Conservation (phyloP, 306 rosid genomes). For the Cucurbita maxima region DNA sequence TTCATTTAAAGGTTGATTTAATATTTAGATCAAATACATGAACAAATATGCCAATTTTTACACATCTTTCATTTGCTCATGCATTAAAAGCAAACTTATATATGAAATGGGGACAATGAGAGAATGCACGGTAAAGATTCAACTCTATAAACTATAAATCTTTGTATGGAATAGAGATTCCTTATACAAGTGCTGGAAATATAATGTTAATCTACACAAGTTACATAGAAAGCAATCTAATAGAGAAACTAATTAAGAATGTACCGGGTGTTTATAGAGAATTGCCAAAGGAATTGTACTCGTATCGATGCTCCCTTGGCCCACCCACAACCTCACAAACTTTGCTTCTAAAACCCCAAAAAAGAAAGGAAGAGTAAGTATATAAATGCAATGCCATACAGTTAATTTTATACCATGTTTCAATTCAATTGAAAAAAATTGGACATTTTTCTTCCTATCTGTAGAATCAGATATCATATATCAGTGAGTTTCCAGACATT, state of each 20-base stretch:
- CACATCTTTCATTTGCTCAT: neutral
- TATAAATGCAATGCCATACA: neutral
- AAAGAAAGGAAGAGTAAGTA: neutral
- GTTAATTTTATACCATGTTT: neutral
- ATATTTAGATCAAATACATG: too few species aligned
- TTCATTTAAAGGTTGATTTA: too few species aligned
- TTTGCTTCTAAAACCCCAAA: conserved; percentile 35
- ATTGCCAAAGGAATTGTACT: conserved; percentile 51
- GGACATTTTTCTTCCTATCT: neutral
- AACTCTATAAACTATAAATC: neutral
- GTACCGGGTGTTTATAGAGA: conserved; percentile 42
- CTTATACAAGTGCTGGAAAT: neutral
- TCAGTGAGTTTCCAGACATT: too few species aligned
- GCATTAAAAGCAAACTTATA: neutral
- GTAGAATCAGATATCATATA: neutral
- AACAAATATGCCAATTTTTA: neutral
- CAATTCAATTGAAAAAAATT: neutral
- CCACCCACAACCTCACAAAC: conserved; percentile 54
- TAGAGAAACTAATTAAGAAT: conserved; percentile 6
- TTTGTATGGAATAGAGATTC: neutral
- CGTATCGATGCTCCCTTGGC: conserved; percentile 31
- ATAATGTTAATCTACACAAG: neutral
- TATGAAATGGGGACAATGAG: neutral
- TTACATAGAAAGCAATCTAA: neutral
- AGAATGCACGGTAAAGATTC: neutral